Conservation (phyloP, 306 rosid species). For the Sicyos baderoa region DNA sequence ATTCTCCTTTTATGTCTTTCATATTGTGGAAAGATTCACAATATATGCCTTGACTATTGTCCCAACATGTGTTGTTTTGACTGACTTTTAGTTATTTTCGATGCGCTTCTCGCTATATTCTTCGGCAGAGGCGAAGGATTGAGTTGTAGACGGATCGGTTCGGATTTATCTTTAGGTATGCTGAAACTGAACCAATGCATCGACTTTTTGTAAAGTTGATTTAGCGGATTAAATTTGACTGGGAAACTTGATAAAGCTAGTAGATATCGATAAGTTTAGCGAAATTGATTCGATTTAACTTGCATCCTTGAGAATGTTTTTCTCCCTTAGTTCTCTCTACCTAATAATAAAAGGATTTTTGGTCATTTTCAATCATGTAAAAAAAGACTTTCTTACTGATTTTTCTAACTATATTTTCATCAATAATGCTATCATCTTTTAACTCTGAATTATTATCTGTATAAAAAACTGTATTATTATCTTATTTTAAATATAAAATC, state of each 20-base stretch:
- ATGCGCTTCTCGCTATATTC: neutral
- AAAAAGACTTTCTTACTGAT: neutral
- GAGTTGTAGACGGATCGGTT: neutral
- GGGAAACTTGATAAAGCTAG: neutral
- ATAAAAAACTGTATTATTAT: too few relatives aligned
- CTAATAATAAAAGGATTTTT: neutral
- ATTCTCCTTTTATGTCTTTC: slow-evolving; percentile 2
- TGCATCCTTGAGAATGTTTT: neutral
- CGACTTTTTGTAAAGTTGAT: neutral
- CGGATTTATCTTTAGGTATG: neutral
- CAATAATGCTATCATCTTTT: too few relatives aligned
- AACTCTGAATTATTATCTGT: too few relatives aligned
- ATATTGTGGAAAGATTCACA: neutral
- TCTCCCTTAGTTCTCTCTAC: neutral
- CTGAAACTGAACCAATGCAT: neutral
- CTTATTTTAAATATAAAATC: too few relatives aligned
- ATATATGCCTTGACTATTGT: neutral
- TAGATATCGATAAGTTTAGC: neutral
- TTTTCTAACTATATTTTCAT: too few relatives aligned
- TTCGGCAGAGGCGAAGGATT: neutral
- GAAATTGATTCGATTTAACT: neutral
- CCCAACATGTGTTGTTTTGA: neutral
- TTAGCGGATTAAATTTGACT: neutral
- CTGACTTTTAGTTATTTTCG: neutral
- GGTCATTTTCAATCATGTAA: neutral